phyloP scores from a whole-genome alignment of 2,329 filamentous ascomycete genomes.

The Fusarium pilosicola region DNA sequence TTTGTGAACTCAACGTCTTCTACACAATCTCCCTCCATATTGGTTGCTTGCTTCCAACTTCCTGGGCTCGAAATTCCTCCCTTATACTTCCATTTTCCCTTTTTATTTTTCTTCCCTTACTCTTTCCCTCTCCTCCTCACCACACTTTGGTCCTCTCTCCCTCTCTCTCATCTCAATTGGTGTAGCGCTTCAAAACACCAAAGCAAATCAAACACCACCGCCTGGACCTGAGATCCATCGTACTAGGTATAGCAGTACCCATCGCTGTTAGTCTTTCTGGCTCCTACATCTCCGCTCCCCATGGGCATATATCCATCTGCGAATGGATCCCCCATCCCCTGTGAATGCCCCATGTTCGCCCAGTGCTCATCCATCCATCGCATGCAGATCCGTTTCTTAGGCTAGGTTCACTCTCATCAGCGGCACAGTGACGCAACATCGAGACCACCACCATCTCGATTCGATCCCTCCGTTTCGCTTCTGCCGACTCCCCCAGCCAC shows the following conservation, averaged over 20 bases:
- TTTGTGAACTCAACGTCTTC: slow-evolving; percentile 17
- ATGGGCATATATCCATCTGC: slow-evolving; percentile 28
- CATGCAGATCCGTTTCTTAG: slow-evolving; percentile 40
- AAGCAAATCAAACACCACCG: slow-evolving; percentile 18
- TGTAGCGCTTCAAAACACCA: slow-evolving; percentile 20
- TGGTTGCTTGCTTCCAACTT: slow-evolving; percentile 10
- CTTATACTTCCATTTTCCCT: not conserved
- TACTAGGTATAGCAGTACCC: slow-evolving; percentile 2
- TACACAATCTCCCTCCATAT: not conserved
- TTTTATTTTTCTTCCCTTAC: not conserved
- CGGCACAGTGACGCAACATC: slow-evolving; percentile 44
- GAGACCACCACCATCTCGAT: slow-evolving; percentile 41
- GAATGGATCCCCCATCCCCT: slow-evolving; percentile 22
- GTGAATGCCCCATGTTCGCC: slow-evolving; percentile 31
- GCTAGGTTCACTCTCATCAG: slow-evolving; percentile 36
- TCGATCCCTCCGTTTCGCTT: slow-evolving; percentile 36
- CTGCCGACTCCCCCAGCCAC: slow-evolving; percentile 38
- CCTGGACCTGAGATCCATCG: slow-evolving; percentile 14
- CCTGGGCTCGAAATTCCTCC: slow-evolving; percentile 10
- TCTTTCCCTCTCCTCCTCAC: not conserved
- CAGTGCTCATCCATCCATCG: slow-evolving; percentile 28
- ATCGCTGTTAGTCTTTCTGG: slow-evolving; percentile 17
- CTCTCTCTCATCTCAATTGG: slow-evolving; percentile 1
- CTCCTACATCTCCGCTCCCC: slow-evolving; percentile 25
- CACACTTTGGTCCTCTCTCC: slow-evolving; percentile 1